Evolutionary conservation across 1,284 basidiomycete species (phyloP).

Genomic region (Fomitopsis betulina): DNA sequence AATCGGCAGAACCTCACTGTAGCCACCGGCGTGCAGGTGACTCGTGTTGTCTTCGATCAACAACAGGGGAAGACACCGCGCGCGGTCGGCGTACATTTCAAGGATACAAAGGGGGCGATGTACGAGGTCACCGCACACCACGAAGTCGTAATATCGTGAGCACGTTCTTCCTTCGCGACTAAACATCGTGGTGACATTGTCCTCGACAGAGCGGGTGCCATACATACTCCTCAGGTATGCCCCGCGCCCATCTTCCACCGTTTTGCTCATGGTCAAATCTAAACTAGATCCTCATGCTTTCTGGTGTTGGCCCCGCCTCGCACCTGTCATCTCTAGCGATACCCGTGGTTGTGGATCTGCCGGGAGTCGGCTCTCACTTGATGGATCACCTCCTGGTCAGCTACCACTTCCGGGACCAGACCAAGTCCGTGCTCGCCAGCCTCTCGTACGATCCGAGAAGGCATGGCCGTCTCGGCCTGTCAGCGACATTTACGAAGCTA

Average conservation of each 20-base stretch:
- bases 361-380: slow-evolving; percentile 57
- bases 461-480: background rate
- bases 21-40: slow-evolving; percentile 46
- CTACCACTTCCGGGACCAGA: slow-evolving; percentile 47
- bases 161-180: slow-evolving; percentile 10
- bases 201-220: slow-evolving; percentile 49
- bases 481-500: slow-evolving; percentile 9
- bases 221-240: slow-evolving; percentile 57
- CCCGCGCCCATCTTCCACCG: background rate
- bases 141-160: slow-evolving; percentile 59
- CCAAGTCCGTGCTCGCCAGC: slow-evolving; percentile 18
- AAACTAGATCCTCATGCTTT: slow-evolving; percentile 60
- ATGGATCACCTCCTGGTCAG: slow-evolving; percentile 52
- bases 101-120: slow-evolving; percentile 28
- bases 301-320: slow-evolving; percentile 59
- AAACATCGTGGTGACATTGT: background rate
- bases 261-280: background rate
- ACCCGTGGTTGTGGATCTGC: slow-evolving; percentile 46
- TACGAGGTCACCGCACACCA: slow-evolving; percentile 45
- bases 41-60: slow-evolving; percentile 54
- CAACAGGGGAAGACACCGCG: slow-evolving; percentile 30
- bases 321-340: slow-evolving; percentile 48
- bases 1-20: slow-evolving; percentile 59
- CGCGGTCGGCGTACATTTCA: slow-evolving; percentile 61
- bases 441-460: slow-evolving; percentile 21